phyloP scores from a whole-genome alignment of 257 asterid species.

The Fraxinus anomala region DNA sequence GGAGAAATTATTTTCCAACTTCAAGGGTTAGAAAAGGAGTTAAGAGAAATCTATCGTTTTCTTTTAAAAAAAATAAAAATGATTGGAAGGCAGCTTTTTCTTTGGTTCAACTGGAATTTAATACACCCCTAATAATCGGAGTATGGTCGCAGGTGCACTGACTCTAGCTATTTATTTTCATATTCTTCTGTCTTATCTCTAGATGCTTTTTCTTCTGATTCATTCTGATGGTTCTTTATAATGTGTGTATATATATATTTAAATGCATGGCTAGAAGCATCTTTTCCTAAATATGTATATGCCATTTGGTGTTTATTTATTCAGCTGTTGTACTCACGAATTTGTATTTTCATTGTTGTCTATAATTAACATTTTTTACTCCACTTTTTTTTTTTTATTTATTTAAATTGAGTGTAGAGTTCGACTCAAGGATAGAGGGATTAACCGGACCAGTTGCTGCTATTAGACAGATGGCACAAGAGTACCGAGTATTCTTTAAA shows the following conservation, averaged over 20 bases:
- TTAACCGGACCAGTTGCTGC: constrained; percentile 81
- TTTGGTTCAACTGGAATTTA: not conserved
- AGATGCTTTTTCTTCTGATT: not conserved
- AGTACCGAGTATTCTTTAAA: constrained; percentile 78
- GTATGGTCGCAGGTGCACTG: not conserved
- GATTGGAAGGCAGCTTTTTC: not conserved
- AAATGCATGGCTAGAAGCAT: not conserved
- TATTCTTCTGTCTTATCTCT: not conserved
- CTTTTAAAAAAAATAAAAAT: too few species aligned
- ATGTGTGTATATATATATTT: not conserved
- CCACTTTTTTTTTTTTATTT: constrained; percentile 12
- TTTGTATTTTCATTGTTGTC: not conserved
- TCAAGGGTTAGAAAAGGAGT: not conserved
- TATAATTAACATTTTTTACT: constrained; percentile 6
- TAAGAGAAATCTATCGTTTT: not conserved
- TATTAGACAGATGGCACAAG: constrained; percentile 91
- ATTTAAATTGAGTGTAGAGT: constrained; percentile 51
- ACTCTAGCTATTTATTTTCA: not conserved
- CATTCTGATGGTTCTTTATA: not conserved
- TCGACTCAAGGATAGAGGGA: constrained; percentile 74
- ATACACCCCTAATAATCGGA: not conserved
- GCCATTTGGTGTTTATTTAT: constrained; percentile 13
- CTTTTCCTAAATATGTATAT: not conserved
- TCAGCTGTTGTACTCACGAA: not conserved
- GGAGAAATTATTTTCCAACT: not conserved